A percentile compares a stretch with the other conserved stretches of the same genome.
phyloP scores from a whole-genome alignment of 352 stramenopile species.

The Peronospora farinosa region DNA sequence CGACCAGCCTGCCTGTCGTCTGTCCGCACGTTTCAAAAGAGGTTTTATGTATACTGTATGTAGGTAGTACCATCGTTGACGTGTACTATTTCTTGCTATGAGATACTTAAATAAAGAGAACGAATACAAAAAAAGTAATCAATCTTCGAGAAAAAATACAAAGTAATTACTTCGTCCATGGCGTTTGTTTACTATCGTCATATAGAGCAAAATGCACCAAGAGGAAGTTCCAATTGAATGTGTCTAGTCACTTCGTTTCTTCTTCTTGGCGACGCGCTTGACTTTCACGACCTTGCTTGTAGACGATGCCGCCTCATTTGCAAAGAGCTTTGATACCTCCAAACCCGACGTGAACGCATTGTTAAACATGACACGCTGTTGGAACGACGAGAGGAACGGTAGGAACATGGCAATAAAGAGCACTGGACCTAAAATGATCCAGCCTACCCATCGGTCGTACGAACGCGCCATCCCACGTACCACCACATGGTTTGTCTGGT shows the following conservation, averaged over 20 bases:
- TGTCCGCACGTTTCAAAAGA: constrained; percentile 5
- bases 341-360: constrained; percentile 83
- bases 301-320: constrained; percentile 72
- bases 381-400: constrained; percentile 79
- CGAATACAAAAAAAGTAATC: no score
- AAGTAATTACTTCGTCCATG: no score
- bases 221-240: constrained; percentile 1
- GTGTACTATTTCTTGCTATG: constrained; percentile 28
- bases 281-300: constrained; percentile 76
- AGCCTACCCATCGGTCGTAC: constrained; percentile 79
- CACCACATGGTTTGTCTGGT: constrained; percentile 77
- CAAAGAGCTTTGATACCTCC: constrained; percentile 84
- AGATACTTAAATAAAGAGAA: constrained; percentile 19
- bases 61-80: constrained; percentile 15
- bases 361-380: constrained; percentile 89
- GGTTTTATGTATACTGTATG: constrained; percentile 12
- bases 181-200: no score
- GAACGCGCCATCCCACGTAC: constrained; percentile 64
- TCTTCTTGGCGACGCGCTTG: constrained; percentile 86
- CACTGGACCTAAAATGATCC: constrained; percentile 85
- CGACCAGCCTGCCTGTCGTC: constrained; percentile 19
- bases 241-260: constrained; percentile 55
- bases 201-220: not conserved
- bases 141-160: no score
- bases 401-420: constrained; percentile 87